Evolutionary conservation across 495 filamentous ascomycete genomes (phyloP).

Genomic region (Copromyces sp.): DNA sequence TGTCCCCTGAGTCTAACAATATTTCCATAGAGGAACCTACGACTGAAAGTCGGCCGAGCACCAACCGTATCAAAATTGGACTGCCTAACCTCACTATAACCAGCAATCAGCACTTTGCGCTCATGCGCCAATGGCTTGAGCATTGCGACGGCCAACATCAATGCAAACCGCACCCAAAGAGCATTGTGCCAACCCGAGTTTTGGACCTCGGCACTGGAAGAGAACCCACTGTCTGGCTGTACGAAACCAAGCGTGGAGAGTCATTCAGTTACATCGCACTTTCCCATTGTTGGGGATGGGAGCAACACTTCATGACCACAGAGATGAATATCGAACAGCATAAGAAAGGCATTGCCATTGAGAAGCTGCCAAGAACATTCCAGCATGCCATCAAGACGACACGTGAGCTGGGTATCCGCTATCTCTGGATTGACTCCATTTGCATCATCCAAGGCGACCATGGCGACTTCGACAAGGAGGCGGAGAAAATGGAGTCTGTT

Average conservation of each 20-base stretch:
- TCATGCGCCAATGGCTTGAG: too few species aligned
- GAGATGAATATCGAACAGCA: neutral
- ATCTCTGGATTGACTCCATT: conserved; percentile 30
- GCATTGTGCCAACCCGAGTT: too few species aligned
- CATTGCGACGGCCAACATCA: too few species aligned
- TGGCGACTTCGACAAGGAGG: conserved; percentile 23
- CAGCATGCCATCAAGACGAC: conserved; percentile 3
- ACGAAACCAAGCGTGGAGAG: neutral
- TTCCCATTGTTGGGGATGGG: conserved; percentile 12
- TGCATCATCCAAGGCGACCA: conserved; percentile 27
- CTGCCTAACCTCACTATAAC: too few species aligned
- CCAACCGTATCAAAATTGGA: too few species aligned
- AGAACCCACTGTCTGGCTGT: neutral
- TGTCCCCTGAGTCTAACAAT: too few species aligned
- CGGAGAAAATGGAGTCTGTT: conserved; percentile 23
- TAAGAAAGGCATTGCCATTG: conserved; percentile 2
- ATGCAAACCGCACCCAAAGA: too few species aligned
- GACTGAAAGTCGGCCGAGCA: too few species aligned
- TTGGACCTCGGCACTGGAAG: too few species aligned
- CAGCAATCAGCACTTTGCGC: too few species aligned
- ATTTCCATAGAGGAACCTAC: too few species aligned
- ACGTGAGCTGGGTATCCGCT: conserved; percentile 3
- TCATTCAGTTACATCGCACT: conserved; percentile 9
- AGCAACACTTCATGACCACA: conserved; percentile 4
- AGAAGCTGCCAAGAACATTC: conserved; percentile 10